Evolutionary conservation across 2,329 filamentous ascomycete species (phyloP).

Genomic region (Cryphonectria naterciae): DNA sequence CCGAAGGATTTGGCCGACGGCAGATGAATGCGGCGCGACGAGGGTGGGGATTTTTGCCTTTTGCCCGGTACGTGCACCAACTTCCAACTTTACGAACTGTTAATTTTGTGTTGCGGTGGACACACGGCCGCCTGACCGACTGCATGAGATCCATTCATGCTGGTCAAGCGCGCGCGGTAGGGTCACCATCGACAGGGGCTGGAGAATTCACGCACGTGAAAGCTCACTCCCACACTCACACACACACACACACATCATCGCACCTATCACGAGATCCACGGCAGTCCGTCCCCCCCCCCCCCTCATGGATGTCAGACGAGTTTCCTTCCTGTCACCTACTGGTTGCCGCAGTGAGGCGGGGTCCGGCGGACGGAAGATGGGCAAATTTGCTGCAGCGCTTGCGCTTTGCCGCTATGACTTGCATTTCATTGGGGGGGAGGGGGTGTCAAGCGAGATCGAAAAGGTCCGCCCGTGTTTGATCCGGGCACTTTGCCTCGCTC

Average conservation of each 20-base stretch:
- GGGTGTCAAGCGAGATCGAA: not conserved
- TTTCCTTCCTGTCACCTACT: not conserved
- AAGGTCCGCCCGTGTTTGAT: not conserved
- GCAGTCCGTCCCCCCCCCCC: not conserved
- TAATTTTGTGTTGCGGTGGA: not conserved
- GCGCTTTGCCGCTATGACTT: not conserved
- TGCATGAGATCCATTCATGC: not conserved
- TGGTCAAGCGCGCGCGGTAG: not conserved
- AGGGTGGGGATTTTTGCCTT: not conserved
- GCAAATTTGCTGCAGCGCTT: slow-evolving; percentile 2
- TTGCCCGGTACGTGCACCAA: not conserved
- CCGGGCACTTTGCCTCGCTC: not conserved
- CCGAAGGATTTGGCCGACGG: slow-evolving; percentile 4
- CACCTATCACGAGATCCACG: not conserved
- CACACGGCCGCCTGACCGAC: not conserved
- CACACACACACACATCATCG: not conserved
- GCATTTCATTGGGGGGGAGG: not conserved
- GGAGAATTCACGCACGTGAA: not conserved
- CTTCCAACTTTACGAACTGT: not conserved
- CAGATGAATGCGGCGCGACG: not conserved
- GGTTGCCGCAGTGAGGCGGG: not conserved
- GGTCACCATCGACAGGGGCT: not conserved
- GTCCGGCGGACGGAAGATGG: slow-evolving; percentile 5
- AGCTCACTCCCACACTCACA: not conserved
- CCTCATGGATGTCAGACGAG: not conserved